phyloP scores from a whole-genome alignment of 2,329 filamentous ascomycete species.

The Sarocladium kiliense region DNA sequence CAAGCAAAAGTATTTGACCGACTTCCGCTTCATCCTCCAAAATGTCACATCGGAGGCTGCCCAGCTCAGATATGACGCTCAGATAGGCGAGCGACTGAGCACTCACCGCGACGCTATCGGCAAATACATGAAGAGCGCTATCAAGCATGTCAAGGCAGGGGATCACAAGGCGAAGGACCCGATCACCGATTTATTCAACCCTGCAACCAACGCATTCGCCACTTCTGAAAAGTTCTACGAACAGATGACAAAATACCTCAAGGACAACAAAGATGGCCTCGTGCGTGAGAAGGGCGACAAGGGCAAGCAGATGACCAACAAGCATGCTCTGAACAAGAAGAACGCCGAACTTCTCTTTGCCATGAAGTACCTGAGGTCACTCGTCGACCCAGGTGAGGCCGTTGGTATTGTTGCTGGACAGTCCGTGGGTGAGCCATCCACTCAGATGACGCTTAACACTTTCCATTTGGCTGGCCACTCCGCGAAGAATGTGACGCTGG shows the following conservation, averaged over 20 bases:
- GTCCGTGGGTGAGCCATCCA: constrained; percentile 94
- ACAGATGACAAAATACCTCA: constrained; percentile 69
- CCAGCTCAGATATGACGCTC: constrained; percentile 62
- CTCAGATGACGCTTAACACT: constrained; percentile 98
- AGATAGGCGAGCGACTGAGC: constrained; percentile 39
- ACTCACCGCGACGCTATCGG: constrained; percentile 56
- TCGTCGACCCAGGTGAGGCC: constrained; percentile 92
- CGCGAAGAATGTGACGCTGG: constrained; percentile 95
- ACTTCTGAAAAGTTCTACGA: constrained; percentile 84
- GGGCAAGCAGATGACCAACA: constrained; percentile 18
- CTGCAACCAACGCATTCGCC: constrained; percentile 73
- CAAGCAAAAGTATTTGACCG: constrained; percentile 84
- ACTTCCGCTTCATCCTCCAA: constrained; percentile 85
- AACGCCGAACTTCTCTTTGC: constrained; percentile 80
- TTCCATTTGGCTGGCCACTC: constrained; percentile 99
- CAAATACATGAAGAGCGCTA: constrained; percentile 75
- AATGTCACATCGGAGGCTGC: constrained; percentile 79
- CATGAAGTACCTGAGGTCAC: constrained; percentile 86
- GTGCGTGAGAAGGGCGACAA: constrained; percentile 41
- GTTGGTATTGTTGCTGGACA: constrained; percentile 96
- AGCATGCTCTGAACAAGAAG: constrained; percentile 54
- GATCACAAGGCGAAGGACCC: constrained; percentile 65
- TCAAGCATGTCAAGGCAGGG: constrained; percentile 62
- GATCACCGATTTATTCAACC: constrained; percentile 65
- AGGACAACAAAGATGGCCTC: constrained; percentile 64